Base-by-base conservation (phyloP, 306 rosid species). In the Lithocarpus polystachyus region DNA sequence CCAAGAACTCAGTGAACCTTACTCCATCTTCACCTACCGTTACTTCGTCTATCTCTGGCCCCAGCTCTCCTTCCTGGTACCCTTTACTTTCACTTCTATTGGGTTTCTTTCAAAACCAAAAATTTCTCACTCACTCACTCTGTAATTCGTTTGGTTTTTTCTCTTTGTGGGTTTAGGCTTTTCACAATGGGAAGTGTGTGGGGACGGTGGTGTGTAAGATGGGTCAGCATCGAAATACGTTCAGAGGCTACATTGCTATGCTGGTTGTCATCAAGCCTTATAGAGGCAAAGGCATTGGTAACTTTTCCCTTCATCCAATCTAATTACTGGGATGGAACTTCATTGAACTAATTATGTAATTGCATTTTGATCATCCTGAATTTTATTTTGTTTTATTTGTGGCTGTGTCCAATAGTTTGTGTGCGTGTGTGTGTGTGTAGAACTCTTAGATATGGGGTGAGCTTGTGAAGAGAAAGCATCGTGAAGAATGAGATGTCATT, bases 11-110 rank as follows among this genome's bases (percentile, higher is more conserved):
- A 95, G 97, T 84, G 99, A 95, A 73, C 99, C 99, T 40, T 95
- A 95, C 86, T 93, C 99, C 77, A 95, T 93, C 85, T 95, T 95
- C 91, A 95, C 99, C 18, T 95, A 93, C 83, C 91, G 98, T 52
- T 93, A 95, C 88, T 91, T 93, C 82, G 99, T 95, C 75, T 95
- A 95, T 64, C 92, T 91, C 35, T 95, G 99, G 97, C 98, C 99
- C 55, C 99, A 93, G 33, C 96, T 95, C 64, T 95, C 96, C 54
- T 95, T 91, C 83, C 84, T 95, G 93, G 97, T 90, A 57, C 17
- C 6, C 48, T 74, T 71, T 74, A 2, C n/a, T 75, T 57, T 72
- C 69, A 17, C 69, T 2, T 69, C 20, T 56, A 40, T 40, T 33
- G 35, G 2, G 40, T 57, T 40, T 74, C 26, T 22, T 19, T 9